Percentiles rank a stretch among this genome's conserved stretches.
Conservation (phyloP, 2,329 filamentous ascomycete species). For the Penicillium sp. region DNA sequence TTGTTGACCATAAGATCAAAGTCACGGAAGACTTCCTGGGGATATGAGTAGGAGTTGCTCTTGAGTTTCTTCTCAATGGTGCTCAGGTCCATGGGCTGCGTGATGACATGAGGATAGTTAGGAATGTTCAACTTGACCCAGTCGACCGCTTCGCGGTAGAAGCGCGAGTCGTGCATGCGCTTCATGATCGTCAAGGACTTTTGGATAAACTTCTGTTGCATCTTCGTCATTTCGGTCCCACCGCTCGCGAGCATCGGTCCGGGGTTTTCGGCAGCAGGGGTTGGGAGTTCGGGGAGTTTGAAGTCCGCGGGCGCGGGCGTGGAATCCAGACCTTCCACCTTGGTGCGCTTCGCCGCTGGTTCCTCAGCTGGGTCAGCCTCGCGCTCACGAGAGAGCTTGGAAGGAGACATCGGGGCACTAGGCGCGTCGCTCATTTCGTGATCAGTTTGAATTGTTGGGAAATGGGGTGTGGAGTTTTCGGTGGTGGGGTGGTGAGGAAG, state of each 20-base stretch:
- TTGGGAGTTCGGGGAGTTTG: conserved; percentile 50
- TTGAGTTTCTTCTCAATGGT: conserved; percentile 83
- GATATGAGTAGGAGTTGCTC: conserved; percentile 67
- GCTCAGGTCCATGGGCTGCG: conserved; percentile 80
- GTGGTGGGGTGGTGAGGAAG: conserved; percentile 41
- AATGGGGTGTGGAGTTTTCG: conserved; percentile 11
- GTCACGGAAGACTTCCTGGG: conserved; percentile 75
- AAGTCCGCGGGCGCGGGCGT: conserved; percentile 50
- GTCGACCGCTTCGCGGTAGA: conserved; percentile 79
- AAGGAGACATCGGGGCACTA: conserved; percentile 53
- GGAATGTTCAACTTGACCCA: conserved; percentile 75
- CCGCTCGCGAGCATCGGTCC: conserved; percentile 17
- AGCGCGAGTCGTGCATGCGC: conserved; percentile 78
- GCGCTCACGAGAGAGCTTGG: conserved; percentile 73
- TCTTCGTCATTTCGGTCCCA: conserved; percentile 40
- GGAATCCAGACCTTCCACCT: conserved; percentile 63
- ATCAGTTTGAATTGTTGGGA: conserved; percentile 41
- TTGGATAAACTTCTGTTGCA: conserved; percentile 48
- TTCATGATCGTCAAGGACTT: conserved; percentile 62
- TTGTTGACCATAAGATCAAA: conserved; percentile 80
- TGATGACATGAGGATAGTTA: conserved; percentile 72
- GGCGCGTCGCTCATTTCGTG: conserved; percentile 61
- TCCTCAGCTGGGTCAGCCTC: conserved; percentile 70
- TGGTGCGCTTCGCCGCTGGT: conserved; percentile 79
- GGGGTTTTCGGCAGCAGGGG: conserved; percentile 36